Conservation (phyloP, 768 basidiomycete genomes). For the Butyriboletus loyo region DNA sequence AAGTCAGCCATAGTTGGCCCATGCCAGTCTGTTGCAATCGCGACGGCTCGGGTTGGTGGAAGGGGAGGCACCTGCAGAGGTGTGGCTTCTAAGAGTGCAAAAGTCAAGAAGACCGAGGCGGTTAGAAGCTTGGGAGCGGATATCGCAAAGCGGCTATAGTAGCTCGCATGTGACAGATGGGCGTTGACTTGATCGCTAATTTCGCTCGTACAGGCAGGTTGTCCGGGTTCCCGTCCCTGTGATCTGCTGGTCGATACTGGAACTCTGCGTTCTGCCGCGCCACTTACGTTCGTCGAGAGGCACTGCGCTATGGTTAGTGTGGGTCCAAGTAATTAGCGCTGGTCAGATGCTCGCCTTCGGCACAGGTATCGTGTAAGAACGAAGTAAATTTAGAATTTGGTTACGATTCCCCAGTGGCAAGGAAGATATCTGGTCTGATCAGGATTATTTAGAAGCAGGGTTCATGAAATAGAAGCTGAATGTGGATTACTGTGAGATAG, state of each 20-base stretch:
- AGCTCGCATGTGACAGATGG: slow-evolving; percentile 13
- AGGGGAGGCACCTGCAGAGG: slow-evolving; percentile 45
- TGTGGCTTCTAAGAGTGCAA: slow-evolving; percentile 47
- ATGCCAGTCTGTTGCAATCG: slow-evolving; percentile 40
- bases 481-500: slow-evolving; percentile 35
- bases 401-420: slow-evolving; percentile 38
- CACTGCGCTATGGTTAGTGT: slow-evolving; percentile 24
- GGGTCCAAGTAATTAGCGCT: not conserved
- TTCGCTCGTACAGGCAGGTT: not conserved
- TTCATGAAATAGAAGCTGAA: slow-evolving; percentile 24
- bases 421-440: slow-evolving; percentile 38
- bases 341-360: slow-evolving; percentile 28
- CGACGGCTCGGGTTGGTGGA: slow-evolving; percentile 45
- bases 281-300: slow-evolving; percentile 27
- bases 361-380: slow-evolving; percentile 35
- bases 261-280: slow-evolving; percentile 13
- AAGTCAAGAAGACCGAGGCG: slow-evolving; percentile 51
- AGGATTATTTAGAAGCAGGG: slow-evolving; percentile 24
- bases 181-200: slow-evolving; percentile 9
- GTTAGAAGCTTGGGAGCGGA: slow-evolving; percentile 38
- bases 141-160: slow-evolving; percentile 21
- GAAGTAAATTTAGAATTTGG: slow-evolving; percentile 40
- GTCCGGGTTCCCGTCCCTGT: slow-evolving; percentile 19
- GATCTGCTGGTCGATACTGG: slow-evolving; percentile 21
- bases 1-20: slow-evolving; percentile 59